Percentiles rank a stretch among this genome's conserved stretches.
Evolutionary conservation across 306 rosid genomes (phyloP).

Genomic region (Lathyrus sativus): DNA sequence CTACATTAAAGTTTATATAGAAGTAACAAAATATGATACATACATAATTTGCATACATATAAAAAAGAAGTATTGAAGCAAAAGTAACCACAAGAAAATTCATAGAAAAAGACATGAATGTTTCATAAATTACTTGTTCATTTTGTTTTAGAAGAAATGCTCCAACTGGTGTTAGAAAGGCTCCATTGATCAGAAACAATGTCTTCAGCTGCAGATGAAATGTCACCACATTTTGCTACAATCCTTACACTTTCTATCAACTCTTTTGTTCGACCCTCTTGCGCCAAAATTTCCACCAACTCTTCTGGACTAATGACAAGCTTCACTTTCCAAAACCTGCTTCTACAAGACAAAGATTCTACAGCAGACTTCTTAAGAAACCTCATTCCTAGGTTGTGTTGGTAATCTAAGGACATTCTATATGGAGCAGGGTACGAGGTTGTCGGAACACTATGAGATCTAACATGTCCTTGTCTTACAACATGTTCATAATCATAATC

Average conservation of each 20-base stretch:
- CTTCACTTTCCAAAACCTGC: slow-evolving; percentile 81
- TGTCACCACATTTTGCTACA: slow-evolving; percentile 71
- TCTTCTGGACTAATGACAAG: slow-evolving; percentile 69
- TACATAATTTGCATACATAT: slow-evolving; percentile 11
- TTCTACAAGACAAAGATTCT: slow-evolving; percentile 49
- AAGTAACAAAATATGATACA: slow-evolving; percentile 33
- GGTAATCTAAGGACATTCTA: slow-evolving; percentile 67
- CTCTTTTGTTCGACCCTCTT: slow-evolving; percentile 67
- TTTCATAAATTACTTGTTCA: slow-evolving; percentile 22
- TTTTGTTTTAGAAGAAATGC: slow-evolving; percentile 50
- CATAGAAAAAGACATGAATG: slow-evolving; percentile 10
- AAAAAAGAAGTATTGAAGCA: slow-evolving; percentile 13
- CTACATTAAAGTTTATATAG: slow-evolving; percentile 32
- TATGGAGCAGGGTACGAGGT: slow-evolving; percentile 51
- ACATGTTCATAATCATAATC: slow-evolving; percentile 6
- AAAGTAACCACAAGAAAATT: slow-evolving; percentile 25
- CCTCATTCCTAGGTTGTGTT: slow-evolving; percentile 31
- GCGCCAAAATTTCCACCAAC: slow-evolving; percentile 69
- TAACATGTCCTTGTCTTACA: slow-evolving; percentile 65
- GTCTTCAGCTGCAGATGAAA: slow-evolving; percentile 43
- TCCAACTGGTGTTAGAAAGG: slow-evolving; percentile 59
- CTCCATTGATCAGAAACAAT: slow-evolving; percentile 75
- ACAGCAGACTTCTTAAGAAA: slow-evolving; percentile 58
- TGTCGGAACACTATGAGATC: slow-evolving; percentile 66
- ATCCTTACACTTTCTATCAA: slow-evolving; percentile 73